Conservation (phyloP, 331 rosid genomes). For the Pyracantha coccinea region DNA sequence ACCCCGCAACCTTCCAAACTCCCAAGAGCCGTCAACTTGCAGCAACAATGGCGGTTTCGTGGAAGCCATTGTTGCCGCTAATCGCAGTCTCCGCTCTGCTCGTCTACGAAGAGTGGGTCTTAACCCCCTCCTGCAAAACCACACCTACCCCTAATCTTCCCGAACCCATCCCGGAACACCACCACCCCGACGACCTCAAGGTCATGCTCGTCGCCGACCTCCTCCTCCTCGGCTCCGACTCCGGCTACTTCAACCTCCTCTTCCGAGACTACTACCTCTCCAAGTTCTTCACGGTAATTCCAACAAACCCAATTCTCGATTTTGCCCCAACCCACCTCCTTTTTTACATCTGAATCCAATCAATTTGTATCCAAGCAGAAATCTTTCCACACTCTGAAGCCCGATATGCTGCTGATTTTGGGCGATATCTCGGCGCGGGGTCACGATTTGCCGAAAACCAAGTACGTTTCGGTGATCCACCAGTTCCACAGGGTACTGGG, state of each 20-base stretch:
- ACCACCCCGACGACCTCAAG: slow-evolving; percentile 32
- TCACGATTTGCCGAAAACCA: slow-evolving; percentile 28
- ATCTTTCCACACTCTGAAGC: slow-evolving; percentile 44
- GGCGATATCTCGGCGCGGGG: slow-evolving; percentile 72
- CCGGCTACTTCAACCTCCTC: slow-evolving; percentile 23
- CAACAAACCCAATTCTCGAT: not conserved
- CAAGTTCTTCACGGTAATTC: slow-evolving; percentile 49
- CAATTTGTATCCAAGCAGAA: slow-evolving; percentile 30
- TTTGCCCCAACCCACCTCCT: slow-evolving; percentile 1
- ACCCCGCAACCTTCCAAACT: not conserved
- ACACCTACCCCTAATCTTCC: slow-evolving; percentile 9
- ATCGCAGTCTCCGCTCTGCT: slow-evolving; percentile 26
- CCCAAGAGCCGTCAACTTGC: not conserved
- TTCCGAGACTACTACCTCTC: slow-evolving; percentile 46
- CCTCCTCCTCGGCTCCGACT: slow-evolving; percentile 41
- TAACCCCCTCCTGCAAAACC: slow-evolving; percentile 44
- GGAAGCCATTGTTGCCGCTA: slow-evolving; percentile 29
- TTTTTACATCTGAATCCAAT: not conserved
- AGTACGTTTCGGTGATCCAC: slow-evolving; percentile 43
- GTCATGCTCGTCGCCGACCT: slow-evolving; percentile 62
- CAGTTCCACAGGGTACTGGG: slow-evolving; percentile 44
- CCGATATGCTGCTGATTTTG: slow-evolving; percentile 61
- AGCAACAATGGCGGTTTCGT: slow-evolving; percentile 21
- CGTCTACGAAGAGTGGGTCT: slow-evolving; percentile 44
- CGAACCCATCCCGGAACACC: slow-evolving; percentile 7